phyloP scores from a whole-genome alignment of 2,329 filamentous ascomycete species.

The Cladorrhinum sp. region DNA sequence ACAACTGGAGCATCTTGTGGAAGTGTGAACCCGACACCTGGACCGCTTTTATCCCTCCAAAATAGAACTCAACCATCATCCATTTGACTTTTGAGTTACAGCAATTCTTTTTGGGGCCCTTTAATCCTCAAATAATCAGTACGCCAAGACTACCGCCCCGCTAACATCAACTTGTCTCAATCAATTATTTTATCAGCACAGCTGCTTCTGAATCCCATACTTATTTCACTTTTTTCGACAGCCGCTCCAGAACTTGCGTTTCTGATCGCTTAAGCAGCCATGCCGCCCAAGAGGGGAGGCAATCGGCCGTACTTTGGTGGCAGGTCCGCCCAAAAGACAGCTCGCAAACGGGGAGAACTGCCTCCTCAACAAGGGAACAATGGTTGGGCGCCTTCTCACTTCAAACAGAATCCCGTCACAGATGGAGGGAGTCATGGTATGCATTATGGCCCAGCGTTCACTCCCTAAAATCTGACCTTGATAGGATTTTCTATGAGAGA shows the following conservation, averaged over 20 bases:
- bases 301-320: conserved; percentile 21
- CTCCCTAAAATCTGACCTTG: conserved; percentile 11
- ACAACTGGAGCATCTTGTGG: not conserved
- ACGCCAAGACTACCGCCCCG: not conserved
- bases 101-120: not conserved
- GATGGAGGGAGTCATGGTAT: conserved; percentile 14
- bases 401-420: not conserved
- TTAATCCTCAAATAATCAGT: not conserved
- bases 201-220: not conserved
- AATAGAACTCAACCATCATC: not conserved
- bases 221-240: not conserved
- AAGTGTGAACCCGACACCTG: not conserved
- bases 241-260: too few species aligned
- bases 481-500: conserved; percentile 44
- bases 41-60: not conserved
- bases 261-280: not conserved
- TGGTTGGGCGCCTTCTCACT: not conserved
- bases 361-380: conserved; percentile 13
- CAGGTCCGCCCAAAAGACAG: conserved; percentile 16
- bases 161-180: not conserved
- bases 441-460: not conserved
- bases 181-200: not conserved
- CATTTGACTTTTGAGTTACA: not conserved
- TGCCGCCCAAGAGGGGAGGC: conserved; percentile 24
- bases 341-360: conserved; percentile 18